These are phyloP conservation scores for Symbiotaphrina buchneri DNA, from an alignment of 495 filamentous ascomycete genomes.

Conservation along the genomic window DNA sequence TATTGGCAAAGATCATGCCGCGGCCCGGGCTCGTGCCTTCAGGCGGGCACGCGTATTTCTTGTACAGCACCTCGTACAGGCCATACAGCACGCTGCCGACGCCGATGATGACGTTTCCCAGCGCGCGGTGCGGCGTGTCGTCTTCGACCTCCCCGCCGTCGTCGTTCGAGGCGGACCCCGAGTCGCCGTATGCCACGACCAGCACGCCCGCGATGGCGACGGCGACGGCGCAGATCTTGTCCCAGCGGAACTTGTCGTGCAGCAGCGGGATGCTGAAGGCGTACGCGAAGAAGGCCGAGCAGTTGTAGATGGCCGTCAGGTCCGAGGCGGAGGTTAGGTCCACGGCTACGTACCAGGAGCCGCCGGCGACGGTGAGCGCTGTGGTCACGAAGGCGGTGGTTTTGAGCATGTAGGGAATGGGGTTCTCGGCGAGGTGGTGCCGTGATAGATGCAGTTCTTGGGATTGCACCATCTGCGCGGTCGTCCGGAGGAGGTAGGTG, in stretches of 20 bases:
- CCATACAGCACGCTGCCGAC: constrained; percentile 87
- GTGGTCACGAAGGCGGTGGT: constrained; percentile 64
- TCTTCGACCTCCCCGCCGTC: constrained; percentile 15
- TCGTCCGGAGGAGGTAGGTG: constrained; percentile 45
- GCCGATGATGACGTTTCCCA: constrained; percentile 84
- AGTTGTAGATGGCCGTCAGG: constrained; percentile 96
- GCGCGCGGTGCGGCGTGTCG: constrained; percentile 32
- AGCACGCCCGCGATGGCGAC: constrained; percentile 79
- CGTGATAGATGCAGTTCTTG: constrained; percentile 34
- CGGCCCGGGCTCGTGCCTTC: constrained; percentile 61
- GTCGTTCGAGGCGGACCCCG: constrained; percentile 20
- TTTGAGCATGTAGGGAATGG: constrained; percentile 48
- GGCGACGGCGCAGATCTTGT: constrained; percentile 63
- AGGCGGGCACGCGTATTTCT: constrained; percentile 75
- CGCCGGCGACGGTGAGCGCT: constrained; percentile 74
- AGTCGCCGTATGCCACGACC: constrained; percentile 79
- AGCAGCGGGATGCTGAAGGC: constrained; percentile 80
- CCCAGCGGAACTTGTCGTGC: constrained; percentile 54
- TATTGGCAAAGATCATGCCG: constrained; percentile 82
- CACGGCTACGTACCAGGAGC: constrained; percentile 92
- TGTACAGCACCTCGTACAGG: constrained; percentile 93
- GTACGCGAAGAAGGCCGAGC: constrained; percentile 95
- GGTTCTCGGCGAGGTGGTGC: constrained; percentile 25
- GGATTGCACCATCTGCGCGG: constrained; percentile 66
- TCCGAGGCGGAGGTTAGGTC: constrained; percentile 80